Evolutionary conservation across 192 early-diverging fungal genomes (phyloP).

Genomic region (Paraglomus brasilianum): DNA sequence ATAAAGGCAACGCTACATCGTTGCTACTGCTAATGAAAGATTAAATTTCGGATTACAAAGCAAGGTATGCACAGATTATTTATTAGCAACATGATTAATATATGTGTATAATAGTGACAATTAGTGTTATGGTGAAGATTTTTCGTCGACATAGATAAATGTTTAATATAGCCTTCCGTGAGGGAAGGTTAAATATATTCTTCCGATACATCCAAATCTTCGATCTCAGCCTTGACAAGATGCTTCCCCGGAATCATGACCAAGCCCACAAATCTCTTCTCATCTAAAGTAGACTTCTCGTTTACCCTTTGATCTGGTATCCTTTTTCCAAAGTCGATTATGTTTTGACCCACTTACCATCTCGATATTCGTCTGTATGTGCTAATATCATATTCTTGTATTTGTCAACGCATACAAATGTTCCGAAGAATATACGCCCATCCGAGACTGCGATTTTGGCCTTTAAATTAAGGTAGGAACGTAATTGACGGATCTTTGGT

Average conservation of each 20-base stretch:
- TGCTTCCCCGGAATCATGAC: conserved; percentile 80
- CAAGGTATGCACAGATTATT: no score
- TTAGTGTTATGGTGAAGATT: no score
- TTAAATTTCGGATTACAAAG: no score
- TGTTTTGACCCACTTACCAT: conserved; percentile 35
- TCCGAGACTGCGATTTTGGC: conserved; percentile 61
- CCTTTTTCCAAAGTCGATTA: not conserved
- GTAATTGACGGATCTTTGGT: conserved; percentile 45
- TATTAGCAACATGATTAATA: no score
- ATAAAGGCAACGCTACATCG: no score
- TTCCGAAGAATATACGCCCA: conserved; percentile 65
- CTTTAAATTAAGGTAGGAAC: conserved; percentile 52
- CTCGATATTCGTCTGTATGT: conserved; percentile 63
- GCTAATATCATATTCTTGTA: conserved; percentile 71
- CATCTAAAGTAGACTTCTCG: conserved; percentile 32
- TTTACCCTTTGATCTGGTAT: not conserved
- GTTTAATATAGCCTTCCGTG: no score
- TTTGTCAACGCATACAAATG: conserved; percentile 74
- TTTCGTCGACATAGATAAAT: no score
- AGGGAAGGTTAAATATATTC: conserved; percentile 17
- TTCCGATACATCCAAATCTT: conserved; percentile 33
- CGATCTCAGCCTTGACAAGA: conserved; percentile 59
- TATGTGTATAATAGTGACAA: no score
- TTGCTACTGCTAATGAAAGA: no score
- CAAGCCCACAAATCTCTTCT: conserved; percentile 63